Evolutionary conservation across 805 yeast genomes (phyloP).

Genomic region (Yamadazyma tumulicola): DNA sequence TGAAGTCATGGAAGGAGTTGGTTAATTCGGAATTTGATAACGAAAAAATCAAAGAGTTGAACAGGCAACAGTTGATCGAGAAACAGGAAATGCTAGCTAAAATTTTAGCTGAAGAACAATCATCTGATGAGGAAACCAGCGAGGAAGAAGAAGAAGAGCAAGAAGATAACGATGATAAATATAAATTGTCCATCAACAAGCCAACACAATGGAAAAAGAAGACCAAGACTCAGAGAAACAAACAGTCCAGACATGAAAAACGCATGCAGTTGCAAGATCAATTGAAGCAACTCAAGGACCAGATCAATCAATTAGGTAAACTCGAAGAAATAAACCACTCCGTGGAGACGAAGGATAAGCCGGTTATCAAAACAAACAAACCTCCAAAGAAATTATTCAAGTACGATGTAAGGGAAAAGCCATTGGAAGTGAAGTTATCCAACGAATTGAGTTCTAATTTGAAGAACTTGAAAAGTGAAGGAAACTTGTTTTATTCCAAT

Average conservation of each 20-base stretch:
- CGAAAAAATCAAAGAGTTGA: conserved; percentile 66
- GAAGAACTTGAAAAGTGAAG: conserved; percentile 85
- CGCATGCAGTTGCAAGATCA: conserved; percentile 52
- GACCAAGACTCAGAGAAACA: conserved; percentile 75
- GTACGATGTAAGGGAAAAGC: conserved; percentile 38
- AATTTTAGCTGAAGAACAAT: conserved; percentile 52
- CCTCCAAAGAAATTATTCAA: conserved; percentile 40
- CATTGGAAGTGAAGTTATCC: conserved; percentile 76
- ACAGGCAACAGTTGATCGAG: conserved; percentile 57
- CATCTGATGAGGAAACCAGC: conserved; percentile 36
- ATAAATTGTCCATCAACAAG: conserved; percentile 64
- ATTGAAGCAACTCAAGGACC: conserved; percentile 55
- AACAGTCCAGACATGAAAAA: conserved; percentile 59
- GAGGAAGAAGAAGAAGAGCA: conserved; percentile 33
- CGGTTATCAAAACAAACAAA: conserved; percentile 18
- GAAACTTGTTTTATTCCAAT: conserved; percentile 77
- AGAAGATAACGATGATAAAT: conserved; percentile 28
- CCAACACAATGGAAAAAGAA: conserved; percentile 68
- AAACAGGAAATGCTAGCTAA: conserved; percentile 61
- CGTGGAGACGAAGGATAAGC: conserved; percentile 16
- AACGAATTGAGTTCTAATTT: conserved; percentile 86
- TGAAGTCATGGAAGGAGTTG: conserved; percentile 75
- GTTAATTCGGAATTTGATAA: conserved; percentile 61
- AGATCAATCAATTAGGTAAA: conserved; percentile 56
- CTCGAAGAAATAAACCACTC: conserved; percentile 19